Evolutionary conservation across 805 yeast genomes (phyloP).

Genomic region (Novakomyces olei): DNA sequence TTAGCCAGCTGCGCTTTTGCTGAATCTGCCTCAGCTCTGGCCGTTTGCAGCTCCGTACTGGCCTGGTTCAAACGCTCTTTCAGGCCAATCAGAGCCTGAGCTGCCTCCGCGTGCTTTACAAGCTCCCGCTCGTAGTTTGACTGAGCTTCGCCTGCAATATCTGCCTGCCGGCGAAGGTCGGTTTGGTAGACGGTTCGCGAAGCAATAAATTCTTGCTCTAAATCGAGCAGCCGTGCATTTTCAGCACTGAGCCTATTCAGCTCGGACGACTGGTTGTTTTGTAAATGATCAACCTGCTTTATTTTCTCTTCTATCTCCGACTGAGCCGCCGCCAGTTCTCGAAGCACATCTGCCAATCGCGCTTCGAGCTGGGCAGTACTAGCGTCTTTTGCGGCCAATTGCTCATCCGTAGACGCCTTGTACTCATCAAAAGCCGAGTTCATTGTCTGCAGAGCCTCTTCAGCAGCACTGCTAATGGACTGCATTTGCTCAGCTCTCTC

Average conservation of each 20-base stretch:
- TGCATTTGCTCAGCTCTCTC: conserved; percentile 39
- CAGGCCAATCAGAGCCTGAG: conserved; percentile 21
- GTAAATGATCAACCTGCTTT: conserved; percentile 11
- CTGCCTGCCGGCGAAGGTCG: conserved; percentile 20
- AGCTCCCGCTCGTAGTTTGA: conserved; percentile 34
- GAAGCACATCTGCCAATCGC: conserved; percentile 9
- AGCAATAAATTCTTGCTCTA: no score
- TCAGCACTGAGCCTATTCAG: no score
- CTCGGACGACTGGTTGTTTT: no score
- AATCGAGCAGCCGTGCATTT: no score
- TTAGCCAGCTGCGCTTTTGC: conserved; percentile 17
- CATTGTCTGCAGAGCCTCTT: conserved; percentile 35
- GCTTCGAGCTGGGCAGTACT: conserved; percentile 12
- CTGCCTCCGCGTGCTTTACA: conserved; percentile 30
- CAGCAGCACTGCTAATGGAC: conserved; percentile 41
- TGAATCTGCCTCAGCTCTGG: conserved; percentile 14
- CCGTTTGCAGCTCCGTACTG: conserved; percentile 13
- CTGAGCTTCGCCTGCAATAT: conserved; percentile 28
- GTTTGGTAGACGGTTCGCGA: no score
- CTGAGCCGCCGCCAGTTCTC: conserved; percentile 10
- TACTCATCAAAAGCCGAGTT: conserved; percentile 31
- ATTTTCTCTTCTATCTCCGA: conserved; percentile 7
- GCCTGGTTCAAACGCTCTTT: conserved; percentile 18
- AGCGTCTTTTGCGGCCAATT: conserved; percentile 3
- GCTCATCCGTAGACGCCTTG: conserved; percentile 13